These are phyloP conservation scores for Wickerhamiella alocasiicola DNA, from an alignment of 805 yeast species.

Conservation along the genomic window DNA sequence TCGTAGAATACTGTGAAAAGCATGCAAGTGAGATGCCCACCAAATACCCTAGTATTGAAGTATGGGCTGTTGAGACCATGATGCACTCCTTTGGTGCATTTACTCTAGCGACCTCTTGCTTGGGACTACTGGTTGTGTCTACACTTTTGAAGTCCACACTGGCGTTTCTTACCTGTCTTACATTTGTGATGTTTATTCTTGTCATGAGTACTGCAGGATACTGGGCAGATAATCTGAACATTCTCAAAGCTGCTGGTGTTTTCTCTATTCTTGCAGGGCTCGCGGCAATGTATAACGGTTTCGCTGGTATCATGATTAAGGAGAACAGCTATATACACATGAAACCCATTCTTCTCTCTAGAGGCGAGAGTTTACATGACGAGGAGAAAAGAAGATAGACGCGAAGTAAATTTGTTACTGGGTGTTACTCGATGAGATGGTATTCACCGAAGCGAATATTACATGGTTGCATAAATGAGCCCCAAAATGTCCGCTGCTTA, in stretches of 20 bases:
- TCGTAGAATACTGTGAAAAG: neutral
- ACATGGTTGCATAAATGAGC: no score
- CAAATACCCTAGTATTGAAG: slow-evolving; percentile 21
- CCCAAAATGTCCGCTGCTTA: no score
- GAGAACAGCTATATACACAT: slow-evolving; percentile 47
- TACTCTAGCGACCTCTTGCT: slow-evolving; percentile 39
- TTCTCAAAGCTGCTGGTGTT: slow-evolving; percentile 48
- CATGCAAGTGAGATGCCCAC: slow-evolving; percentile 4
- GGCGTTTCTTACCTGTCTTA: slow-evolving; percentile 46
- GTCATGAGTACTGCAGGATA: slow-evolving; percentile 42
- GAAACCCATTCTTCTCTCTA: slow-evolving; percentile 39
- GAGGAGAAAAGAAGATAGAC: no score
- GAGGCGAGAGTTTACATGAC: no score
- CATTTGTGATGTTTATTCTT: slow-evolving; percentile 42
- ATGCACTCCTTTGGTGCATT: slow-evolving; percentile 19
- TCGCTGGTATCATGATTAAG: slow-evolving; percentile 46
- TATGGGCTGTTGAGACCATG: slow-evolving; percentile 19
- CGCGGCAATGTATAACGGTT: slow-evolving; percentile 51
- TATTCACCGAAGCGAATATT: no score
- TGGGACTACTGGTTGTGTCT: slow-evolving; percentile 55
- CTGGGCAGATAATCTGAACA: slow-evolving; percentile 30
- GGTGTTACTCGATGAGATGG: no score
- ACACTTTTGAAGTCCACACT: slow-evolving; percentile 54
- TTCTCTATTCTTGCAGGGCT: slow-evolving; percentile 45
- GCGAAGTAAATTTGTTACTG: no score